These are phyloP conservation scores for Clitopilus passeckerianus DNA, from an alignment of 768 basidiomycete species.

Conservation along the genomic window DNA sequence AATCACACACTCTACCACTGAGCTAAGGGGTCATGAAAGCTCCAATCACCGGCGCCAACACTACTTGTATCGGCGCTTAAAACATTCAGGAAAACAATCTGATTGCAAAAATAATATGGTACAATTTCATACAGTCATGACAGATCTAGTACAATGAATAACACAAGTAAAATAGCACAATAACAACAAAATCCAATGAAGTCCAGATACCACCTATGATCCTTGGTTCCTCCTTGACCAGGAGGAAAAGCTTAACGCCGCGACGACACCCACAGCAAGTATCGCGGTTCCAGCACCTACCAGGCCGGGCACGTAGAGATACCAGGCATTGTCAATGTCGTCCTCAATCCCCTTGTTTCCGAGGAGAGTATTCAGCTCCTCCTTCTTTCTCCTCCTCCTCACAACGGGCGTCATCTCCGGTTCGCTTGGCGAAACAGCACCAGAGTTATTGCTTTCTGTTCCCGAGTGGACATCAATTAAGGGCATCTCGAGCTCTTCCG, in stretches of 20 bases:
- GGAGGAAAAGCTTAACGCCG: slow-evolving; percentile 69
- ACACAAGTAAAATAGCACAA: background rate
- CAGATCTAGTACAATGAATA: background rate
- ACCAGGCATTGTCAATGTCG: slow-evolving; percentile 73
- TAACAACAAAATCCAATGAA: slow-evolving; percentile 1
- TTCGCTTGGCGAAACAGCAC: slow-evolving; percentile 25
- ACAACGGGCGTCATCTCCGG: slow-evolving; percentile 32
- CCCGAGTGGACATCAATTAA: slow-evolving; percentile 46
- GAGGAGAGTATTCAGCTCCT: slow-evolving; percentile 39
- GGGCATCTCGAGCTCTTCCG: slow-evolving; percentile 61
- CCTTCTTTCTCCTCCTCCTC: slow-evolving; percentile 51
- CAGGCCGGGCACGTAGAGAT: slow-evolving; percentile 71
- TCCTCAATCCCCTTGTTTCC: slow-evolving; percentile 41
- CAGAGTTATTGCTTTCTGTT: slow-evolving; percentile 29
- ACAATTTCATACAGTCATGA: background rate
- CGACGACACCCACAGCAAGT: slow-evolving; percentile 73
- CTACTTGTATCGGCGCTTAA: background rate
- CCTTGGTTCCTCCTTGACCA: slow-evolving; percentile 67
- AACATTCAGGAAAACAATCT: background rate
- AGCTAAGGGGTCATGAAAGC: slow-evolving; percentile 24
- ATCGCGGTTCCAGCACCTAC: slow-evolving; percentile 84
- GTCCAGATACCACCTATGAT: slow-evolving; percentile 26
- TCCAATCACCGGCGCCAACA: background rate
- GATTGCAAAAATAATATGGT: background rate
- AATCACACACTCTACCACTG: slow-evolving; percentile 36